These are phyloP conservation scores for Geoglossum glabrum DNA, from an alignment of 495 filamentous ascomycete genomes.

Conservation along the genomic window DNA sequence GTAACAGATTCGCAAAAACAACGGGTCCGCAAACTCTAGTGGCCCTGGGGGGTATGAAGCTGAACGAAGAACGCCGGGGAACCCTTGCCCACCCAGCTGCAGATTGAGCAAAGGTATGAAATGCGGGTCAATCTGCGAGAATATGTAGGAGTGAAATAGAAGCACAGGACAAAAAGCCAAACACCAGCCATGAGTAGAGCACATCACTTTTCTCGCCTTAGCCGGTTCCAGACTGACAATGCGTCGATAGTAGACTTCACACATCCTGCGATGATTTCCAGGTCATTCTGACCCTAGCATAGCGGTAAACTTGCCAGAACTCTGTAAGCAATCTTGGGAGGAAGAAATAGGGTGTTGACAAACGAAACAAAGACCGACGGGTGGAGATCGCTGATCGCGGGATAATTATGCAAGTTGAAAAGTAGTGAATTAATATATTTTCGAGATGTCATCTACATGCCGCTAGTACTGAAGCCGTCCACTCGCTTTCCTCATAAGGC, in stretches of 20 bases:
- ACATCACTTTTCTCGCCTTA: neutral
- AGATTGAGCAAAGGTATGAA: neutral
- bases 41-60: conserved; percentile 1
- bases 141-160: neutral
- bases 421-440: neutral
- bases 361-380: neutral
- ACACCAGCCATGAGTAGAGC: neutral
- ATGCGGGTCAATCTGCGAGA: neutral
- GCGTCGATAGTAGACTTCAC: neutral
- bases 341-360: neutral
- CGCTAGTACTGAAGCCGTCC: conserved; percentile 44
- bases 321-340: neutral
- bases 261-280: neutral
- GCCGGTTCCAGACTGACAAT: conserved; percentile 2
- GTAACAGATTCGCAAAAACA: neutral
- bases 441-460: neutral
- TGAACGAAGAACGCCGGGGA: neutral
- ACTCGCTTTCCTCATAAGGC: conserved; percentile 77
- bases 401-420: neutral
- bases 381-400: neutral
- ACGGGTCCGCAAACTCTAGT: neutral
- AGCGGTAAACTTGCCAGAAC: neutral
- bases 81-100: conserved; percentile 1
- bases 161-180: neutral
- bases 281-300: neutral